phyloP scores from a whole-genome alignment of 345 rosid species.

The Rhodamnia argentea region DNA sequence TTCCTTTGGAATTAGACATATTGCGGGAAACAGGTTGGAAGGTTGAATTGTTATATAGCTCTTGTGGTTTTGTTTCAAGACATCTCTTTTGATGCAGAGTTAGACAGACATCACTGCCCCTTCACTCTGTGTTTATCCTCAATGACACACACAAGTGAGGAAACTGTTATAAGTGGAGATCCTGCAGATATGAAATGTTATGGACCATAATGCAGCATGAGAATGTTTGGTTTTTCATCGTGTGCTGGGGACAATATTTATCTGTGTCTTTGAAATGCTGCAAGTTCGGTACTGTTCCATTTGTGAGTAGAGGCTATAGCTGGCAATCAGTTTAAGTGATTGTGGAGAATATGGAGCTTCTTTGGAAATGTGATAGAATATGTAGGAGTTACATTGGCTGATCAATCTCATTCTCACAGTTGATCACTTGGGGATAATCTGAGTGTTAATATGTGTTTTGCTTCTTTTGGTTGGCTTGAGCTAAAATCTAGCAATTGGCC shows the following conservation, averaged over 20 bases:
- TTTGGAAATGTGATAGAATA: background rate
- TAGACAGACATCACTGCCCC: background rate
- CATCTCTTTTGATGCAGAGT: background rate
- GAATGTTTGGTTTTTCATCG: background rate
- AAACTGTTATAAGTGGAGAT: background rate
- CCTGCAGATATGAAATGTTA: background rate
- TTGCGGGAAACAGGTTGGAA: background rate
- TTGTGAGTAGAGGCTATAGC: background rate
- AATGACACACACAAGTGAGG: background rate
- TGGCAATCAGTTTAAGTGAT: background rate
- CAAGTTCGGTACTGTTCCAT: background rate
- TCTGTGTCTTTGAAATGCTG: background rate
- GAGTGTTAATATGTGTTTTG: background rate
- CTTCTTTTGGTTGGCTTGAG: background rate
- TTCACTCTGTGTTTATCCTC: background rate
- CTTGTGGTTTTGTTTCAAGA: background rate
- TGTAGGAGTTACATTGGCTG: background rate
- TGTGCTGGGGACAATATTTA: background rate
- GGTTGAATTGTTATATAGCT: background rate
- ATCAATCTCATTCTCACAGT: background rate
- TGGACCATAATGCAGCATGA: background rate
- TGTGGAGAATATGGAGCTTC: background rate
- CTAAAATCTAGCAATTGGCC: background rate
- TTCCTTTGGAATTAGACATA: background rate
- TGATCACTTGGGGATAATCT: background rate